phyloP scores from a whole-genome alignment of 2,329 filamentous ascomycete species.

The Pseudocercospora macadamiae region DNA sequence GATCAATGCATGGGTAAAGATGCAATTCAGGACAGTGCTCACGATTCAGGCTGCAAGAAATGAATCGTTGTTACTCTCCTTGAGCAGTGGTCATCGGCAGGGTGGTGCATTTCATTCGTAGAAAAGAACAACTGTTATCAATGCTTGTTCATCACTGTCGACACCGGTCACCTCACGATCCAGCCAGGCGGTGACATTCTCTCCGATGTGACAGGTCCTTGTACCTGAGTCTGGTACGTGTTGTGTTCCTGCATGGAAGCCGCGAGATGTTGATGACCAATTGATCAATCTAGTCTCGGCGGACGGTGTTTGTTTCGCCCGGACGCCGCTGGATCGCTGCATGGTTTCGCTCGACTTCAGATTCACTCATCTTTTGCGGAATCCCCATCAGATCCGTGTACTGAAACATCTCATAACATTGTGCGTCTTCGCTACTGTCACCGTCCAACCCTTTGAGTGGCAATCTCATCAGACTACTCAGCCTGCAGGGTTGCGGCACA shows the following conservation, averaged over 20 bases:
- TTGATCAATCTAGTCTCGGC: not conserved
- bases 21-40: no score
- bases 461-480: not conserved
- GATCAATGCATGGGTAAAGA: no score
- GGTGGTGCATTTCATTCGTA: no score
- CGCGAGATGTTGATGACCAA: not conserved
- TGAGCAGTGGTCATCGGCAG: no score
- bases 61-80: no score
- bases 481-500: not conserved
- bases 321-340: not conserved
- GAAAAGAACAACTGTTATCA: not conserved
- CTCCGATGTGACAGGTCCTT: not conserved
- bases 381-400: no score
- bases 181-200: not conserved
- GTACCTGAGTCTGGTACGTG: not conserved
- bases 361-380: no score
- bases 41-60: no score
- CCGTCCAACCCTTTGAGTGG: not conserved
- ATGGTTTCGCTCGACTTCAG: no score
- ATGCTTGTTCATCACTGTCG: not conserved
- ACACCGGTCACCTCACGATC: not conserved
- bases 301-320: not conserved
- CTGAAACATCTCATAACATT: no score
- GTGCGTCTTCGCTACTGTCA: not conserved
- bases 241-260: not conserved